These are phyloP conservation scores for Bertia moriformis DNA, from an alignment of 2,329 filamentous ascomycete genomes.

Conservation along the genomic window DNA sequence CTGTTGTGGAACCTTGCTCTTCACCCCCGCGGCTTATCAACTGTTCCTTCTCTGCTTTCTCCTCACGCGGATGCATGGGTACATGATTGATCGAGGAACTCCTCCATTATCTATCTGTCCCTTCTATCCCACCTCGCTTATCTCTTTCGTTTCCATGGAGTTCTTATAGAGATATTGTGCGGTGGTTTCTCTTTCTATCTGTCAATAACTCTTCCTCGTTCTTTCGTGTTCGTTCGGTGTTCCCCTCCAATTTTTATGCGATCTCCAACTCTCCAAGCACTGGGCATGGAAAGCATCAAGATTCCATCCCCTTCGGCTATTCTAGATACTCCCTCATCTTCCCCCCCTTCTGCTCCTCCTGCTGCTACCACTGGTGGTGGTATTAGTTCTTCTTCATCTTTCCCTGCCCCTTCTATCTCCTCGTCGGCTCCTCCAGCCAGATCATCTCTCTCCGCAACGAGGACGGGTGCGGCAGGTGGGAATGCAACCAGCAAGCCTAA, in stretches of 20 bases:
- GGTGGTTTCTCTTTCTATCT: neutral
- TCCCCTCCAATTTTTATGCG: slow-evolving; percentile 1
- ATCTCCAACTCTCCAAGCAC: too few species aligned
- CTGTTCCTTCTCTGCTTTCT: too few species aligned
- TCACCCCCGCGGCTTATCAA: too few species aligned
- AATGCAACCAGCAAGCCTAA: slow-evolving; percentile 38
- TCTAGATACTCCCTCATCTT: slow-evolving; percentile 13
- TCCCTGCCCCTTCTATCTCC: too few species aligned
- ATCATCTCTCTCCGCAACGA: neutral
- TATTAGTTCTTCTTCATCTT: too few species aligned
- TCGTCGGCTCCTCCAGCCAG: too few species aligned
- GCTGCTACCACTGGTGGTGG: slow-evolving; percentile 1
- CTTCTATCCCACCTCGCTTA: too few species aligned
- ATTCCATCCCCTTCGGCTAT: slow-evolving; percentile 44
- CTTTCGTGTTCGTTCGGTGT: neutral
- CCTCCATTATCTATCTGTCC: too few species aligned
- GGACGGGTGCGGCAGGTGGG: slow-evolving; percentile 3
- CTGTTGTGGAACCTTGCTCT: too few species aligned
- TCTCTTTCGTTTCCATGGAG: too few species aligned
- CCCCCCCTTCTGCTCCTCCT: slow-evolving; percentile 4
- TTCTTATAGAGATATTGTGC: neutral
- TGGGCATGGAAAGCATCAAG: slow-evolving; percentile 38
- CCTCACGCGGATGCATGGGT: too few species aligned
- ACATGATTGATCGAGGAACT: too few species aligned
- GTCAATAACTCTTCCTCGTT: neutral